A percentile compares a stretch with the other conserved stretches of the same genome.
phyloP scores from a whole-genome alignment of 108 stramenopile species.

The Chaetoceros muelleri region DNA sequence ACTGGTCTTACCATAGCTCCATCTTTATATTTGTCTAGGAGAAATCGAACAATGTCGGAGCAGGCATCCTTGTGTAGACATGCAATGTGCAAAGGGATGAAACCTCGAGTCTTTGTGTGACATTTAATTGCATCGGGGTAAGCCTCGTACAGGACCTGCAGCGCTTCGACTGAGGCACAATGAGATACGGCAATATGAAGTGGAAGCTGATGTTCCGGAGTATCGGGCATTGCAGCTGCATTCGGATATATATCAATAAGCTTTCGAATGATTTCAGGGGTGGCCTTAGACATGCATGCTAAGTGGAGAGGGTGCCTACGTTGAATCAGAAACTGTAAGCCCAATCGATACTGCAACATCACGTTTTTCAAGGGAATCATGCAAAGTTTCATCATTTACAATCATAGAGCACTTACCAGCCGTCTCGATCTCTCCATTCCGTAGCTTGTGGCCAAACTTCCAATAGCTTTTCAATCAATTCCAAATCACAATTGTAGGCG shows the following conservation, averaged over 20 bases:
- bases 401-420: background rate
- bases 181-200: background rate
- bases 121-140: background rate
- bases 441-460: background rate
- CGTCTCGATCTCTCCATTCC: background rate
- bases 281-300: background rate
- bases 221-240: background rate
- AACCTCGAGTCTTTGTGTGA: background rate
- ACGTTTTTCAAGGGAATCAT: background rate
- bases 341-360: background rate
- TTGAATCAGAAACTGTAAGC: background rate
- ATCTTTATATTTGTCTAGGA: background rate
- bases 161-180: background rate
- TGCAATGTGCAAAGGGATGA: conserved; percentile 1
- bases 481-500: background rate
- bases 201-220: background rate
- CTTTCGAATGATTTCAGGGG: background rate
- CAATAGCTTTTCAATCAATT: background rate
- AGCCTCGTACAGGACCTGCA: background rate
- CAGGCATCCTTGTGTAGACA: background rate
- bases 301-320: background rate
- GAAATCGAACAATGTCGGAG: background rate
- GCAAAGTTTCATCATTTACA: too few species aligned
- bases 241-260: background rate
- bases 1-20: background rate